Evolutionary conservation across 306 rosid genomes (phyloP), one percentile per base, ranked within the genome.

Genomic region (Luffa acutangula): DNA sequence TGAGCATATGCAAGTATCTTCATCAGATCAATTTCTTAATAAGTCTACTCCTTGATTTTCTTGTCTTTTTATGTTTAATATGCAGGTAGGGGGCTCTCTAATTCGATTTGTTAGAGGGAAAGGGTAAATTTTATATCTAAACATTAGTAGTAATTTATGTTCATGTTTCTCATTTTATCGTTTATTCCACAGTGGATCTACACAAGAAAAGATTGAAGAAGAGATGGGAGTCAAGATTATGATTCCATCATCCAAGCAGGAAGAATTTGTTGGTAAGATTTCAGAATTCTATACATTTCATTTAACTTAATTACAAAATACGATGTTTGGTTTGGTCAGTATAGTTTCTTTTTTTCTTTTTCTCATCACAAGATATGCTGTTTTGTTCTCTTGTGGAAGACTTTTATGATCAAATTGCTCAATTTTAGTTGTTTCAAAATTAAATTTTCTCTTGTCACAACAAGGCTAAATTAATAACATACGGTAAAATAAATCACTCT

Each of bases 41-140:
- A 12, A 18, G 34, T 42, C n/a, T 78, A 58, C 72, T 49, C 53
- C 37, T 80, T 76, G 81, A 52, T 73, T 8, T 8, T 51, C 48
- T 52, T 21, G 21, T 71, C 58, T 74, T 66, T 59, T 33, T 41
- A 41, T 83, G 63, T 83, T 89, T 85, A 79, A 82, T 84, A 80
- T 82, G 91, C 93, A 94, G 98, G 93, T 91, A 18, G 97, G 97
- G 75, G 87, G 91, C 81, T 87, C 97, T 63, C 90, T 94, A 80
- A 82, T 88, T 83, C 89, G 87, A 48, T 94, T 94, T 87, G 85
- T 94, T 77, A 84, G 82, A 85, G 98, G 97, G 85, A 87, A 89
- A 83, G 87, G 97, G 98, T 94, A 92, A 63, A 77, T 1, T 54
- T 12, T 49, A 34, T 71, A 73, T 71, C 39, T 69, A 33, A 41